A percentile compares a stretch with the other conserved stretches of the same genome.
These are phyloP conservation scores for Russula lepida DNA, from an alignment of 768 basidiomycete species.

Conservation along the genomic window DNA sequence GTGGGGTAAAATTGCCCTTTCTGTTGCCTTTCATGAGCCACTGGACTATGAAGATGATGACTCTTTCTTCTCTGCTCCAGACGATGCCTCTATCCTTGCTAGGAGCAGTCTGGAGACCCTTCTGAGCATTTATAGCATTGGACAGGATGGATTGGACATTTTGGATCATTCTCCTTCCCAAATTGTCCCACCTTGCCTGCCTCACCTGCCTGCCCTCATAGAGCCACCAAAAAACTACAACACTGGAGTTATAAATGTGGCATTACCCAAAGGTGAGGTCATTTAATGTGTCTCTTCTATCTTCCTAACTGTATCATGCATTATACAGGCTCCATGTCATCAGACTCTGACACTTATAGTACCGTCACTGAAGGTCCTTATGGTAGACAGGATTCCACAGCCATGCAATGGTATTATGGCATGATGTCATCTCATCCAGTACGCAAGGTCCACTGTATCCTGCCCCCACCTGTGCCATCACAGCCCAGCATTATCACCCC, in stretches of 20 bases:
- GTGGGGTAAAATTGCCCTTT: no score
- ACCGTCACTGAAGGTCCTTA: constrained; percentile 20
- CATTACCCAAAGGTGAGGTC: constrained; percentile 17
- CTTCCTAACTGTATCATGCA: background rate
- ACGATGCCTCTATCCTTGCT: constrained; percentile 17
- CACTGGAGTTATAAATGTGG: constrained; percentile 14
- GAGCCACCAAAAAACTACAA: constrained; percentile 16
- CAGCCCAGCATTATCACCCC: constrained; percentile 7
- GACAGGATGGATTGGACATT: background rate
- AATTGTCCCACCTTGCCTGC: constrained; percentile 16
- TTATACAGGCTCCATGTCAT: constrained; percentile 15
- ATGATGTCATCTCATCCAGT: constrained; percentile 18
- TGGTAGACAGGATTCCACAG: constrained; percentile 5
- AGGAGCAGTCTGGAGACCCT: constrained; percentile 19
- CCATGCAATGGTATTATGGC: constrained; percentile 9
- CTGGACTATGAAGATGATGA: constrained; percentile 18
- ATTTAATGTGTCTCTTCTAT: background rate
- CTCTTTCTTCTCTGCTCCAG: constrained; percentile 17
- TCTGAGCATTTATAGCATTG: constrained; percentile 4
- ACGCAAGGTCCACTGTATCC: constrained; percentile 14
- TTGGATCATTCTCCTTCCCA: constrained; percentile 13
- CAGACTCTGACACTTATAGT: constrained; percentile 22
- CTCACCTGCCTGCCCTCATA: constrained; percentile 21
- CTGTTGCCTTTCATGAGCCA: no score
- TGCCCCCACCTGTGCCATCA: constrained; percentile 7